Evolutionary conservation across 2,329 filamentous ascomycete genomes (phyloP).

Genomic region (Ophidiomyces ophidiicola): DNA sequence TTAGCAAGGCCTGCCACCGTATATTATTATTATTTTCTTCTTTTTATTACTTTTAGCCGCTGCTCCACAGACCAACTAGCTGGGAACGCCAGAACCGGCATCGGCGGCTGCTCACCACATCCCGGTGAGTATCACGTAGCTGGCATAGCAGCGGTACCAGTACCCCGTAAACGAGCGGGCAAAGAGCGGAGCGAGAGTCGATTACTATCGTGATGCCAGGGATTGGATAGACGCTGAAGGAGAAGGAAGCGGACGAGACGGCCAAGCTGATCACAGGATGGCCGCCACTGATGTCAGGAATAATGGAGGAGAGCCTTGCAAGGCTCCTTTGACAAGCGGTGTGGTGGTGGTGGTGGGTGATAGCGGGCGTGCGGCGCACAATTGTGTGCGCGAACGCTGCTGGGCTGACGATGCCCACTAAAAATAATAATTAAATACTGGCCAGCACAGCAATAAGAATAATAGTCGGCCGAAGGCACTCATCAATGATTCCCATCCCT

Average conservation of each 20-base stretch:
- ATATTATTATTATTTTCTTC: constrained; percentile 3
- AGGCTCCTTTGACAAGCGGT: background rate
- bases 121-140: too few species aligned
- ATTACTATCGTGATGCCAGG: background rate
- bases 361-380: background rate
- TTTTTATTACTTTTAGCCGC: background rate
- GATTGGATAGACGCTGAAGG: constrained; percentile 3
- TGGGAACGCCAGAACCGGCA: background rate
- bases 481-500: too few species aligned
- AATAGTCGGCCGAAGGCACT: too few species aligned
- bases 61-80: constrained; percentile 2
- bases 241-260: background rate
- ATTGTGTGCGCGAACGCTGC: too few species aligned
- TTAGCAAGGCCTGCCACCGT: too few species aligned
- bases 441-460: too few species aligned
- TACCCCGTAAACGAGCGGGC: too few species aligned
- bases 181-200: background rate
- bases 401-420: too few species aligned
- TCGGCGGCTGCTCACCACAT: background rate
- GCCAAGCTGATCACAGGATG: background rate
- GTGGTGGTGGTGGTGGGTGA: background rate
- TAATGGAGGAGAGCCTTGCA: constrained; percentile 1
- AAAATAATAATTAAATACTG: too few species aligned
- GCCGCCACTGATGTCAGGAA: constrained; percentile 8
- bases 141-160: too few species aligned